Evolutionary conservation across 2,329 filamentous ascomycete species (phyloP), one percentile per base, ranked within the genome.

Genomic region (Colletotrichum somersetense): DNA sequence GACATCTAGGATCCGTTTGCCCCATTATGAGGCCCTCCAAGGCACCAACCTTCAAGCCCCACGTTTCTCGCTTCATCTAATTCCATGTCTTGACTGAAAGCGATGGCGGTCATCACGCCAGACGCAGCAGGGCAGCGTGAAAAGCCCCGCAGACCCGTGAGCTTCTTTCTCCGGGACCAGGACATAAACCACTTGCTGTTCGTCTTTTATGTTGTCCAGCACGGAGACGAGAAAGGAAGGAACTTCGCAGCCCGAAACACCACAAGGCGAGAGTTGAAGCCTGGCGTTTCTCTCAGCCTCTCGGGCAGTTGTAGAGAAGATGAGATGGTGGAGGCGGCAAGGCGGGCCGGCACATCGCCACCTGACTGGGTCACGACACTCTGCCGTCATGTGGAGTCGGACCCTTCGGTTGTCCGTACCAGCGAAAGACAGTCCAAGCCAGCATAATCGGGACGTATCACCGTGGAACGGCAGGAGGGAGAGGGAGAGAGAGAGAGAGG

Each of bases 401-500:
- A n/a, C 30, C 1, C 8, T 35, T 55, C 11, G 18, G 33, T 56
- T 56, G 50, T 20, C 50, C 7, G 26, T 14, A n/a, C 5, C 5
- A n/a, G 38, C 18, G 14, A 38, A 38, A 38, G 33, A 11, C 30
- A n/a, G 20, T 18, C 18, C 20, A 35, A 20, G 5, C 5, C 16
- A 7, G 33, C 33, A 38, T 56, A 3, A 23, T 12, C 20, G 11
- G 11, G 11, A 16, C 33, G 33, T 11, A 56, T 33, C 35, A 12
- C n/a, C 2, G 8, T 23, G 7, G 8, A 10, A 30, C 1, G 10
- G 10, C 23, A 58, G 50, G 46, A 16, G 16, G 48, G 64, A 23
- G 62, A 53, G 10, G 62, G 57, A 23, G 56, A 40, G 16, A 40
- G 64, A 23, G 48, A 53, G 16, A 67, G 52, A 20, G 56, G 48